Evolutionary conservation across 805 yeast species (phyloP).

Genomic region (Yarrowia deformans): DNA sequence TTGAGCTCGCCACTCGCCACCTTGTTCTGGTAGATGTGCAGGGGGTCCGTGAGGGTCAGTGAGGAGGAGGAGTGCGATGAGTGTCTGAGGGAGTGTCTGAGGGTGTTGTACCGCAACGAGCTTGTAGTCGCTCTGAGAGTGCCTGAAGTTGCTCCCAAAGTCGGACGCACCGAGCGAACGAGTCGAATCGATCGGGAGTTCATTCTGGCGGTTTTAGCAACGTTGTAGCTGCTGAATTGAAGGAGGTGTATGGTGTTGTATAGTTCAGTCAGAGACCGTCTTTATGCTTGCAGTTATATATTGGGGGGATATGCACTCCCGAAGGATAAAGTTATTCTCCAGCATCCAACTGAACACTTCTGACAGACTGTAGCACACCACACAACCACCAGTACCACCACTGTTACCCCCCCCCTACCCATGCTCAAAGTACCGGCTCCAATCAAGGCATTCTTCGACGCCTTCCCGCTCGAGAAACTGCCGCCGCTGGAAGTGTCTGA

Average conservation of each 20-base stretch:
- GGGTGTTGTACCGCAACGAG: too few species aligned
- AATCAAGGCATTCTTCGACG: constrained; percentile 48
- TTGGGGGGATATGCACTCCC: background rate
- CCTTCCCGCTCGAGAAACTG: constrained; percentile 47
- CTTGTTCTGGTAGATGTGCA: constrained; percentile 61
- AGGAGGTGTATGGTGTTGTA: too few species aligned
- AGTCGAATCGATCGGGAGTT: too few species aligned
- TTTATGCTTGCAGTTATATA: too few species aligned
- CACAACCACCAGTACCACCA: too few species aligned
- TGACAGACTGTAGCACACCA: background rate
- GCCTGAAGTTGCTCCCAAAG: too few species aligned
- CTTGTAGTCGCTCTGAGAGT: background rate
- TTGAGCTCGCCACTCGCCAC: constrained; percentile 60
- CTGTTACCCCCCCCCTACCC: background rate
- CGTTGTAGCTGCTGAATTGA: too few species aligned
- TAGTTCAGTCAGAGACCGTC: too few species aligned
- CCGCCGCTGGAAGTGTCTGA: constrained; percentile 41
- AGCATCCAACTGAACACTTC: background rate
- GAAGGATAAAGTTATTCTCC: background rate
- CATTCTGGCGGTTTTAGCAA: too few species aligned
- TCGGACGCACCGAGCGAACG: too few species aligned
- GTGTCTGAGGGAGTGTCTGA: background rate
- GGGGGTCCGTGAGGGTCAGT: constrained; percentile 68
- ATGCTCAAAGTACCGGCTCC: constrained; percentile 47
- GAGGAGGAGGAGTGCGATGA: too few species aligned